phyloP scores from a whole-genome alignment of 139 green algal species.

The Coelastrella sp. region DNA sequence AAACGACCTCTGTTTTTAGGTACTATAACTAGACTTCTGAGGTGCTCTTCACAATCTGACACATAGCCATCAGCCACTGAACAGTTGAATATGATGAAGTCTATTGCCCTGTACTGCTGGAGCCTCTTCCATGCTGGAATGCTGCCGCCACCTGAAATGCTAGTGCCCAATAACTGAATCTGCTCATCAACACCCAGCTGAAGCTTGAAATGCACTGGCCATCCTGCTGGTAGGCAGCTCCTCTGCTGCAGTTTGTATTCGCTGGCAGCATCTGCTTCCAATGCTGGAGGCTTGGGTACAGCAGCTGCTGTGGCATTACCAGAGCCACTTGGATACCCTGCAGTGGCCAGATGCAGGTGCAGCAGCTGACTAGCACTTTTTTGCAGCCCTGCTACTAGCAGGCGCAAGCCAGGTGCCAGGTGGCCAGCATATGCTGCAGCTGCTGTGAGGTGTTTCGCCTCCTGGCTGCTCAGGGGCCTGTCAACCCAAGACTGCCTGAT shows the following conservation, averaged over 20 bases:
- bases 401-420: constrained; percentile 54
- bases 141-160: too few relatives aligned
- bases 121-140: background rate
- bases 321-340: background rate
- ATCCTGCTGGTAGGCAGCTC: background rate
- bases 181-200: constrained; percentile 47
- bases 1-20: background rate
- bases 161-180: constrained; percentile 1
- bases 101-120: background rate
- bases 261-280: constrained; percentile 1
- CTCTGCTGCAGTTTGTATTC: constrained; percentile 23
- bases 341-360: background rate
- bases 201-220: constrained; percentile 21
- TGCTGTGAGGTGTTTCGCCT: constrained; percentile 48
- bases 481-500: constrained; percentile 59
- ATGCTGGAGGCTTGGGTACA: too few relatives aligned
- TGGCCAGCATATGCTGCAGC: background rate
- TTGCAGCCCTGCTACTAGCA: constrained; percentile 53
- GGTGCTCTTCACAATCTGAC: background rate
- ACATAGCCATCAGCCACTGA: constrained; percentile 34
- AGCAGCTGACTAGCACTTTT: constrained; percentile 48
- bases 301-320: background rate
- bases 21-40: constrained; percentile 23
- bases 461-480: constrained; percentile 48
- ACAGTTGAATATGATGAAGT: constrained; percentile 13